These are phyloP conservation scores for Auriscalpium vulgare DNA, from an alignment of 768 basidiomycete genomes.

Conservation along the genomic window DNA sequence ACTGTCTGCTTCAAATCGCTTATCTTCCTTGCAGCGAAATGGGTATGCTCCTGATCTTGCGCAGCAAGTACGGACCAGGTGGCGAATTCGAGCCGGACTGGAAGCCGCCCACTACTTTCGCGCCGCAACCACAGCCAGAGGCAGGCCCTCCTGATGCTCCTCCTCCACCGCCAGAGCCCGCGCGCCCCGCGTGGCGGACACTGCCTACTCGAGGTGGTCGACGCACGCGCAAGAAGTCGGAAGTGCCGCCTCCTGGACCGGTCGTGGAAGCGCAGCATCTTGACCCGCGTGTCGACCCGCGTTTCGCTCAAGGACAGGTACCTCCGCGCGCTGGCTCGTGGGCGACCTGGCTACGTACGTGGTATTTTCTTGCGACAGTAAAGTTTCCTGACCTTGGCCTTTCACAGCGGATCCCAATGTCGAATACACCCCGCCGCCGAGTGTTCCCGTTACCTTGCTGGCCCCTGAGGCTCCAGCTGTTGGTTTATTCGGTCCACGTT, in stretches of 20 bases:
- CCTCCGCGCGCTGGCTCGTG: constrained; percentile 25
- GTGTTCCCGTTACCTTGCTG: constrained; percentile 45
- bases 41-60: constrained; percentile 59
- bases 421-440: constrained; percentile 53
- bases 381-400: not conserved
- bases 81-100: constrained; percentile 84
- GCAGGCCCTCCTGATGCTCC: constrained; percentile 18
- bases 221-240: constrained; percentile 13
- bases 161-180: constrained; percentile 16
- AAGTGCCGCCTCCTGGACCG: constrained; percentile 3
- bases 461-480: constrained; percentile 52
- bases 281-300: not conserved
- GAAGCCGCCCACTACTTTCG: constrained; percentile 25
- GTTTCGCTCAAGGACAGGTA: not conserved
- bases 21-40: constrained; percentile 49
- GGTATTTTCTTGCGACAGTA: not conserved
- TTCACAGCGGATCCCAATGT: constrained; percentile 49
- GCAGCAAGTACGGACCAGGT: constrained; percentile 74
- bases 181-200: constrained; percentile 16
- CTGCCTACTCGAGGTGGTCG: constrained; percentile 7
- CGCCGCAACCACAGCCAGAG: constrained; percentile 6
- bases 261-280: not conserved
- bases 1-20: not conserved
- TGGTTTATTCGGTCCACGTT: constrained; percentile 73
- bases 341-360: constrained; percentile 37